Percentiles rank a stretch among this genome's conserved stretches.
Conservation (phyloP, 2,329 filamentous ascomycete genomes). For the Apiospora sp. region DNA sequence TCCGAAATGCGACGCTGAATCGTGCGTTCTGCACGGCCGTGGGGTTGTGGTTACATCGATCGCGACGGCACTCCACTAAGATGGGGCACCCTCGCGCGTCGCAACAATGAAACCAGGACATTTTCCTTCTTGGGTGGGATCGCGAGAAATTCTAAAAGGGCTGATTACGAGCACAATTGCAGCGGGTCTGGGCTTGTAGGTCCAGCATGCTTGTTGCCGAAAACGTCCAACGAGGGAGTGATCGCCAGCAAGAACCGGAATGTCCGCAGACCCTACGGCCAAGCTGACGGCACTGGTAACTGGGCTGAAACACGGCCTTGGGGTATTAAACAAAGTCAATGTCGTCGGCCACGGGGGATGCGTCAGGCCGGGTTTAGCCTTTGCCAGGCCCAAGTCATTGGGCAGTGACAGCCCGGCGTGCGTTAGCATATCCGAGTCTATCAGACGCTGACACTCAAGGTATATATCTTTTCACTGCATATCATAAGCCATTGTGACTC, state of each 20-base stretch:
- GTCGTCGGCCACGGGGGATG: neutral
- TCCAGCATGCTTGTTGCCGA: neutral
- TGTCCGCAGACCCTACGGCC: neutral
- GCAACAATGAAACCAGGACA: conserved; percentile 1
- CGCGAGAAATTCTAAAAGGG: neutral
- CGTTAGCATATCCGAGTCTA: neutral
- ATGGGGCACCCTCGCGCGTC: neutral
- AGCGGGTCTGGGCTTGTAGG: neutral
- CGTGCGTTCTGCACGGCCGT: neutral
- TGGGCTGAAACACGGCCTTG: neutral
- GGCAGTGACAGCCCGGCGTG: neutral
- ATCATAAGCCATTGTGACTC: neutral
- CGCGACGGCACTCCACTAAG: neutral
- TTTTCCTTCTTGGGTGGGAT: neutral
- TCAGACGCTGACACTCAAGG: too few relatives aligned
- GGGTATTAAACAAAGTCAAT: neutral
- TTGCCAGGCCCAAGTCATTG: neutral
- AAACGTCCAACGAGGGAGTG: neutral
- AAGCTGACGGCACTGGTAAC: neutral
- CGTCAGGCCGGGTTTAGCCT: neutral
- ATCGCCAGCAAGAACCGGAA: neutral
- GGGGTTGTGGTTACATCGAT: conserved; percentile 8
- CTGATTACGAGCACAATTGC: neutral
- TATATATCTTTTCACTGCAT: neutral
- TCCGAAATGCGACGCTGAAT: neutral